Conservation (phyloP, 257 asterid genomes). For the Nicotiana otophora region DNA sequence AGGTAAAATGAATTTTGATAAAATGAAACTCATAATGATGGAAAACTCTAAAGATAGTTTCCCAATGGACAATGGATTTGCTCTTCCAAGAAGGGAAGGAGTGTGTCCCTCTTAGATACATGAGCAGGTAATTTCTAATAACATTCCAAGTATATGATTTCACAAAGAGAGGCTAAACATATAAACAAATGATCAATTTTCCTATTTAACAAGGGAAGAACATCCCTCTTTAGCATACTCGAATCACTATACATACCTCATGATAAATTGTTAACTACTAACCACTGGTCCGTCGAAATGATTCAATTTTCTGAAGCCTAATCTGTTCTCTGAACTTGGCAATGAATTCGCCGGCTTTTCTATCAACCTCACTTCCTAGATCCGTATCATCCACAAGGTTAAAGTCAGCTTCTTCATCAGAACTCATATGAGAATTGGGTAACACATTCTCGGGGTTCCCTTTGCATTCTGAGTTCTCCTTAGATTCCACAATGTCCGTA, state of each 20-base stretch:
- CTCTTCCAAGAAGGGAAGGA: neutral
- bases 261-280: slow-evolving; percentile 2
- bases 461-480: slow-evolving; percentile 24
- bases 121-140: neutral
- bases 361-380: slow-evolving; percentile 83
- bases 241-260: neutral
- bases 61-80: neutral
- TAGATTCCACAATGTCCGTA: slow-evolving; percentile 16
- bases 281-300: slow-evolving; percentile 23
- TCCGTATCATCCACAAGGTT: slow-evolving; percentile 34
- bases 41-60: neutral
- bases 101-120: neutral
- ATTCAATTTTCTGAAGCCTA: slow-evolving; percentile 65
- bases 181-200: neutral
- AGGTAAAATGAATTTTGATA: neutral
- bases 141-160: neutral
- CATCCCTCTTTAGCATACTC: neutral
- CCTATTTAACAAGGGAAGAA: neutral
- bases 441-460: slow-evolving; percentile 24
- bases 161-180: neutral
- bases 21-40: neutral
- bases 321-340: slow-evolving; percentile 93
- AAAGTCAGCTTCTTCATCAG: slow-evolving; percentile 27
- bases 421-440: slow-evolving; percentile 18
- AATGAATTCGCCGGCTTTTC: slow-evolving; percentile 91